Evolutionary conservation across 2,329 filamentous ascomycete species (phyloP), one percentile per base, ranked within the genome.

Genomic region (Zopfia rhizophila): DNA sequence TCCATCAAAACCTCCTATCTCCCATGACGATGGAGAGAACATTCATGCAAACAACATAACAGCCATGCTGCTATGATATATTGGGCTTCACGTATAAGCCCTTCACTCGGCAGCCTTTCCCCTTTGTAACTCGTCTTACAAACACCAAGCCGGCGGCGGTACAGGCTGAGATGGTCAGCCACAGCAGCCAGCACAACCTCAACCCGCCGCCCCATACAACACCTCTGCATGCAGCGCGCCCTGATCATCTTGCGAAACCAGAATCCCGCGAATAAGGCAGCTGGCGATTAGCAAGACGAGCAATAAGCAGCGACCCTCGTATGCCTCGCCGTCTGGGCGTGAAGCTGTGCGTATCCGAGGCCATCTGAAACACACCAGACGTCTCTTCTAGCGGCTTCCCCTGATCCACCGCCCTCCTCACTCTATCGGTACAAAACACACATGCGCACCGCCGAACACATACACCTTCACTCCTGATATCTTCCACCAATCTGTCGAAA

Each of bases 301-400:
- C 23, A 19, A n/a, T 17, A 38, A 23, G 4, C 24, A 5, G 32
- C 39, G 45, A 38, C 42, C 39, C 29, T 16, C 37, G 39, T 32
- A 18, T 32, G 19, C 13, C 14, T 19, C 42, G 38, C 43, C 40
- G 35, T 28, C 42, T 22, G 30, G 21, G 29, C 36, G 37, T 44
- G 31, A 29, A 44, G 24, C 30, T 31, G 17, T 44, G 48, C 17
- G 45, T 38, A 35, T 35, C 38, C 44, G 29, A 27, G 40, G 41
- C 35, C 48, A 60, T 56, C 61, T 68, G 66, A 69, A 69, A 69
- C 66, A 22, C 36, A 30, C 41, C 46, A 54, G 38, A 55, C 48
- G 35, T 36, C 47, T 49, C 54, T 48, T 47, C 42, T 51, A 48
- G 56, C 58, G 53, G 49, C 55, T 60, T 58, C 65, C 65, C 66